These are phyloP conservation scores for Gilbertella persicaria DNA, from an alignment of 371 early-diverging fungal species.

Conservation along the genomic window DNA sequence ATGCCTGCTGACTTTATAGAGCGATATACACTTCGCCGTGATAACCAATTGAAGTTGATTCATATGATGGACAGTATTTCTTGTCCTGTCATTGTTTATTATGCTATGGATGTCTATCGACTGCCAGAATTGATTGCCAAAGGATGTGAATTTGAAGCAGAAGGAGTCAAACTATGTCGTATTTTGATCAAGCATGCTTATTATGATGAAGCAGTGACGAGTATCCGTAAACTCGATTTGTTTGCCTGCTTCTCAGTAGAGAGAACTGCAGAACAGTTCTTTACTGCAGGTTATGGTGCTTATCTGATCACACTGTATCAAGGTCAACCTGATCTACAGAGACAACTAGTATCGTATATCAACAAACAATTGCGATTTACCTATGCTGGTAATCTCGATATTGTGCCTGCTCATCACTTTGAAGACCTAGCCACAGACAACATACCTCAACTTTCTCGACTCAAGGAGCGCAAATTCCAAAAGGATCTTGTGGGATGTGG, in stretches of 20 bases:
- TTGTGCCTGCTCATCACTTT: slow-evolving; percentile 22
- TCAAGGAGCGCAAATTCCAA: slow-evolving; percentile 43
- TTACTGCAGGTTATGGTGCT: slow-evolving; percentile 28
- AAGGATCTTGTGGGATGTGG: slow-evolving; percentile 42
- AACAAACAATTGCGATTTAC: slow-evolving; percentile 40
- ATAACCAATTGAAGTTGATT: slow-evolving; percentile 29
- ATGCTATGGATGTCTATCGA: slow-evolving; percentile 37
- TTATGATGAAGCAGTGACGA: slow-evolving; percentile 34
- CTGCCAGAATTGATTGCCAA: slow-evolving; percentile 15
- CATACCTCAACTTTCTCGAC: slow-evolving; percentile 27
- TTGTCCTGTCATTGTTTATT: slow-evolving; percentile 34
- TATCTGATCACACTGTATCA: slow-evolving; percentile 19
- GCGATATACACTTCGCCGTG: slow-evolving; percentile 4
- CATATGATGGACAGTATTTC: slow-evolving; percentile 22
- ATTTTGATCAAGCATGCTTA: slow-evolving; percentile 24
- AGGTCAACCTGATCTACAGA: slow-evolving; percentile 20
- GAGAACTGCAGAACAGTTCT: slow-evolving; percentile 24
- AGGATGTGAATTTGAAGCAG: slow-evolving; percentile 31
- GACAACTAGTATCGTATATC: slow-evolving; percentile 30
- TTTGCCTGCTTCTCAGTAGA: slow-evolving; percentile 29
- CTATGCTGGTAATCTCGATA: slow-evolving; percentile 38
- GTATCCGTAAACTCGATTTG: slow-evolving; percentile 33
- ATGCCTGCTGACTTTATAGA: slow-evolving; percentile 5
- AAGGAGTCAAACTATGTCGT: slow-evolving; percentile 31
- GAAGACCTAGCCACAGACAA: slow-evolving; percentile 9